These are phyloP conservation scores for Wilhelminamyces savonicus DNA, from an alignment of 805 yeast species.

Conservation along the genomic window DNA sequence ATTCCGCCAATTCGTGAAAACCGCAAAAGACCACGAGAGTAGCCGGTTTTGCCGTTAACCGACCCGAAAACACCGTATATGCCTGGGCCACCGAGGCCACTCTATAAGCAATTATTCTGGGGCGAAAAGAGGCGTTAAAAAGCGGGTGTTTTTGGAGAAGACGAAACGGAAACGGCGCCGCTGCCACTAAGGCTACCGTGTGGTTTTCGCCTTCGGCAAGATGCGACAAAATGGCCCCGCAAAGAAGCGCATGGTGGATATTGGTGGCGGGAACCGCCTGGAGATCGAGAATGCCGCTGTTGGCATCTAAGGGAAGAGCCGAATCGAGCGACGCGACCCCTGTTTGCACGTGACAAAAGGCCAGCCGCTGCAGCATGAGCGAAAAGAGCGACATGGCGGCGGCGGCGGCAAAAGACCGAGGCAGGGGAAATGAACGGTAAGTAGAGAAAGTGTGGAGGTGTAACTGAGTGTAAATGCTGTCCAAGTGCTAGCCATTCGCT, in stretches of 20 bases:
- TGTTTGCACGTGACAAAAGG: slow-evolving; percentile 20
- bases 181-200: slow-evolving; percentile 18
- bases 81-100: slow-evolving; percentile 23
- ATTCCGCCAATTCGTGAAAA: slow-evolving; percentile 30
- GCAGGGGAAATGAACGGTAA: slow-evolving; percentile 1
- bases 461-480: slow-evolving; percentile 1
- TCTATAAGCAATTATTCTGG: slow-evolving; percentile 8
- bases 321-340: slow-evolving; percentile 23
- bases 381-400: slow-evolving; percentile 18
- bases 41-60: slow-evolving; percentile 2
- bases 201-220: too few species aligned
- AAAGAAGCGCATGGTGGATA: too few species aligned
- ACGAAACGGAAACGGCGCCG: slow-evolving; percentile 29
- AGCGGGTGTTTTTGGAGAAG: slow-evolving; percentile 12
- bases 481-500: not conserved
- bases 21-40: slow-evolving; percentile 21
- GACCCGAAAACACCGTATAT: slow-evolving; percentile 11
- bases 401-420: slow-evolving; percentile 2
- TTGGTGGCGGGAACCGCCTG: slow-evolving; percentile 34
- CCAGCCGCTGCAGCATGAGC: slow-evolving; percentile 19
- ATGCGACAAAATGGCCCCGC: slow-evolving; percentile 14
- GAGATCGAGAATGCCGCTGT: slow-evolving; percentile 26
- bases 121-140: slow-evolving; percentile 16
- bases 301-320: slow-evolving; percentile 10
- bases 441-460: too few species aligned